Base-by-base conservation (phyloP, 169 alveolate genomes). In the Eimeria maxima region DNA sequence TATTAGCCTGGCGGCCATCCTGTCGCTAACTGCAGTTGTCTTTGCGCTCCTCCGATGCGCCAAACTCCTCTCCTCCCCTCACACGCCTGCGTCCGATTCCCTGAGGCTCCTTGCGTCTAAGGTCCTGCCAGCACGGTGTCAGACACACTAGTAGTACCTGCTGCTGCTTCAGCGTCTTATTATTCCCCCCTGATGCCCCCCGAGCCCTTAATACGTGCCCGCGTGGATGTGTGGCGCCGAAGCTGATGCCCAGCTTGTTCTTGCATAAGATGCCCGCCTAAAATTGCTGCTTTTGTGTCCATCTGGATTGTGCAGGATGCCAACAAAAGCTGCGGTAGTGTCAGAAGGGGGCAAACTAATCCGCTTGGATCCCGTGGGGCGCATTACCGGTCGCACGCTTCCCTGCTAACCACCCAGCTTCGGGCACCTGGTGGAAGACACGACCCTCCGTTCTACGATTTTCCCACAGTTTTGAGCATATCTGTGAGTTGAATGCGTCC, bases 1-100 rank as follows among this genome's bases (percentile, higher is more conserved):
- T 47, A 7, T 78, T 24, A n/a, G 69, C 65, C 65, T 78, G 67
- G 65, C 88, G n/a, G 44, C 42, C 1, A 22, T 78, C 47, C 3
- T 78, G 67, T 22, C 65, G 44, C 11, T 50, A 14, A 47, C 69
- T 27, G 88, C 67, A 3, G 47, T 78, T 24, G 88, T 14, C 47
- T 78, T 22, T 27, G 2, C 47, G 88, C 27, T 78, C 45, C 65
- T 78, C 67, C 88, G 67, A 44, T 78, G 88, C 88, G 27, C 67
- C 44, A 24, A 47, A 67, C 88, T 78, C 67, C 88, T 78, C n/a
- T 45, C 88, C 67, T 24, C 67, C 67, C 16, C 7, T 44, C 67
- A 11, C 16, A 27, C 6, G 42, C 27, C 88, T 78, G 65, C 22
- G 67, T 20, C 67, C 6, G 38, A n/a, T 4, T 45, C 88, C 10